phyloP scores from a whole-genome alignment of 1,139 yeast species.

The Debaryomyces robertsiae region DNA sequence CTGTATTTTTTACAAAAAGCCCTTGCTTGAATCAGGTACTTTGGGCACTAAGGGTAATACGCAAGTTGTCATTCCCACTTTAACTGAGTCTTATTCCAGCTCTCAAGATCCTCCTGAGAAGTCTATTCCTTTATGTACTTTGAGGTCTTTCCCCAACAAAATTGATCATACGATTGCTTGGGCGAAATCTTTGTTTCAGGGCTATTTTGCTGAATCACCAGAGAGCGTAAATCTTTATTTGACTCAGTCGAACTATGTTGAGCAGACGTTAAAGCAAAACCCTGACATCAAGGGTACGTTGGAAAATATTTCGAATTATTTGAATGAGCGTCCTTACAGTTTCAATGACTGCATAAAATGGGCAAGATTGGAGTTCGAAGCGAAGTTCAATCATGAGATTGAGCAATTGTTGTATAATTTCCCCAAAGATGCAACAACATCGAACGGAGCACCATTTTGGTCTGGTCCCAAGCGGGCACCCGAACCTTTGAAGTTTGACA shows the following conservation, averaged over 20 bases:
- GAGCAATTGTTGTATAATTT: conserved; percentile 88
- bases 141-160: conserved; percentile 95
- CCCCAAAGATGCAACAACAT: conserved; percentile 90
- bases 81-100: conserved; percentile 94
- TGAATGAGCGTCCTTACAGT: conserved; percentile 79
- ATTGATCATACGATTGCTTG: conserved; percentile 99
- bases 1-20: conserved; percentile 89
- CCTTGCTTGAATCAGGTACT: conserved; percentile 94
- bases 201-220: conserved; percentile 87
- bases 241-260: conserved; percentile 91
- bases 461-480: conserved; percentile 98
- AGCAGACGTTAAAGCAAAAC: conserved; percentile 84
- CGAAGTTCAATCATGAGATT: conserved; percentile 81
- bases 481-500: conserved; percentile 74
- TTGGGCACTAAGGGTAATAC: conserved; percentile 98
- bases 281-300: conserved; percentile 89
- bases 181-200: conserved; percentile 95
- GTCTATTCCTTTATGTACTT: conserved; percentile 93
- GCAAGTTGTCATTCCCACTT: conserved; percentile 89
- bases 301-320: conserved; percentile 71
- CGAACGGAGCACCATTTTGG: conserved; percentile 95
- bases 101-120: conserved; percentile 99
- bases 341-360: conserved; percentile 94
- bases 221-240: conserved; percentile 90
- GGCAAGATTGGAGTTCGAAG: conserved; percentile 91